Evolutionary conservation across 2,329 filamentous ascomycete genomes (phyloP).

Genomic region (Pseudogymnoascus sp.): DNA sequence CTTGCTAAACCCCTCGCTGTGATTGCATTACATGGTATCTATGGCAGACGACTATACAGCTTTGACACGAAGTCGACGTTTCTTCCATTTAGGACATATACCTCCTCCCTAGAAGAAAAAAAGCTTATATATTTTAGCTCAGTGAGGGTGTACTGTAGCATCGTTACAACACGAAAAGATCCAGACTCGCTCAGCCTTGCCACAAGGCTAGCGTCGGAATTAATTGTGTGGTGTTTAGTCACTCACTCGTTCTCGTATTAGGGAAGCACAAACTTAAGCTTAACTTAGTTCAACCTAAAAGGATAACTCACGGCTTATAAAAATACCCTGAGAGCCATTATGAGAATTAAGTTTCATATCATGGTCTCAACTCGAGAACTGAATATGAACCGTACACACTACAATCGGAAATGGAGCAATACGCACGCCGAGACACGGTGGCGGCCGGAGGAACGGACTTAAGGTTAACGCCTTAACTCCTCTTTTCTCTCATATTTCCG

Average conservation of each 20-base stretch:
- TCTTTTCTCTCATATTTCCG: conserved; percentile 2
- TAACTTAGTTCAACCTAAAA: background rate
- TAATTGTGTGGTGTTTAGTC: background rate
- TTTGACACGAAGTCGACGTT: too few relatives aligned
- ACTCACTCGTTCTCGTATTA: background rate
- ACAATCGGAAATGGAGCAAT: background rate
- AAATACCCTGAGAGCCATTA: too few relatives aligned
- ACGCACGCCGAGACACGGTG: background rate
- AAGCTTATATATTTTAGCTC: background rate
- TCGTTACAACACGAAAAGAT: background rate
- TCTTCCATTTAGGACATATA: too few relatives aligned
- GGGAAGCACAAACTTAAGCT: background rate
- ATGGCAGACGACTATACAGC: background rate
- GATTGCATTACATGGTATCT: background rate
- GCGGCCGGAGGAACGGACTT: background rate
- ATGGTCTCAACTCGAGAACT: background rate
- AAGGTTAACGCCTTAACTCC: background rate
- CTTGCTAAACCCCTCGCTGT: too few relatives aligned
- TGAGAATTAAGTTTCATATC: background rate
- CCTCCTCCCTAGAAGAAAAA: too few relatives aligned
- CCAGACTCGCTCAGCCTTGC: background rate
- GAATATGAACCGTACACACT: background rate
- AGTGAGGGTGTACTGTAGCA: background rate
- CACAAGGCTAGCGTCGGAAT: background rate
- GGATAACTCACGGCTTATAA: background rate